phyloP scores from a whole-genome alignment of 2,329 filamentous ascomycete species.

The Septoria linicola region DNA sequence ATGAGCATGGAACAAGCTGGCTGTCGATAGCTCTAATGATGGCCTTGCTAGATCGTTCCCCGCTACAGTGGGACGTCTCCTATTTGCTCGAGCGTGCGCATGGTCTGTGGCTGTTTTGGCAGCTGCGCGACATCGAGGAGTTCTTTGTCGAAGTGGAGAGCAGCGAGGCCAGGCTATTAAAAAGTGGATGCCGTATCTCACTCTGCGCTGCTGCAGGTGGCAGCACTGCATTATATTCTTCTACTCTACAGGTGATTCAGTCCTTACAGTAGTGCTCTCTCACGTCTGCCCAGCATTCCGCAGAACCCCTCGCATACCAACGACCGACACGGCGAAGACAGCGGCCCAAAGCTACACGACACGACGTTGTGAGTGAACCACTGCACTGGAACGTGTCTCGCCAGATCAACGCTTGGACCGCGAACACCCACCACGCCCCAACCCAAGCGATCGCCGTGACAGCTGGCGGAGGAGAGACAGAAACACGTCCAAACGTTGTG shows the following conservation, averaged over 20 bases:
- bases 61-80: constrained; percentile 13
- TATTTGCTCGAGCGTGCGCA: constrained; percentile 16
- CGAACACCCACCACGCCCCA: not conserved
- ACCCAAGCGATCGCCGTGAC: not conserved
- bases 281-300: too few species aligned
- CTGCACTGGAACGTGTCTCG: not conserved
- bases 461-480: not conserved
- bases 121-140: constrained; percentile 15
- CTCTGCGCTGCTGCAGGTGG: not conserved
- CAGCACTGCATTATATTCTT: too few species aligned
- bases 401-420: too few species aligned
- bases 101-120: constrained; percentile 12
- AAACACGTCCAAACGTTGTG: not conserved
- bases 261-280: not conserved
- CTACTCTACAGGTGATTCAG: not conserved
- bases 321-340: too few species aligned
- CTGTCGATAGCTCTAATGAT: not conserved
- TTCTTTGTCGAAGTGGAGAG: not conserved
- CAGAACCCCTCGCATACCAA: too few species aligned
- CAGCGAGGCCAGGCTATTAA: constrained; percentile 4
- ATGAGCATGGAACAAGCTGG: constrained; percentile 8
- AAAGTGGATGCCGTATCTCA: constrained; percentile 7
- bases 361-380: constrained; percentile 6
- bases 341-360: too few species aligned
- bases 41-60: not conserved